A percentile compares a stretch with the other conserved stretches of the same genome.
phyloP scores from a whole-genome alignment of 805 yeast species.

The Zygoascus biomembranicola region DNA sequence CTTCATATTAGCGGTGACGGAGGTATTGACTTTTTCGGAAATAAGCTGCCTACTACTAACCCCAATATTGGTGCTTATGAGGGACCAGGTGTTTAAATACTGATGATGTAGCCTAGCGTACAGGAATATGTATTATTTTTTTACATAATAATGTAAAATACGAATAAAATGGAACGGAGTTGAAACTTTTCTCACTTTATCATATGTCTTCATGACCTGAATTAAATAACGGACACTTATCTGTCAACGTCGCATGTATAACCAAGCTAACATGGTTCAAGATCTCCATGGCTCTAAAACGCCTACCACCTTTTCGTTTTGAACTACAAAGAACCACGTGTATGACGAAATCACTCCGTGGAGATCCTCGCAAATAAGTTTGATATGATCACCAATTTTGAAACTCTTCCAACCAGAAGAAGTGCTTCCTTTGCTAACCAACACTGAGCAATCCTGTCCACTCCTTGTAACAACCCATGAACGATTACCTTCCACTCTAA shows the following conservation, averaged over 20 bases:
- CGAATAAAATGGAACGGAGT: too few species aligned
- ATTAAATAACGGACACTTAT: too few species aligned
- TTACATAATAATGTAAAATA: background rate
- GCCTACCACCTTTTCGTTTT: slow-evolving; percentile 42
- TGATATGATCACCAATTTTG: slow-evolving; percentile 41
- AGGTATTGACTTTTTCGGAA: slow-evolving; percentile 1
- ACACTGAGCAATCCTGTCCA: background rate
- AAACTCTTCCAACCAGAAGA: slow-evolving; percentile 39
- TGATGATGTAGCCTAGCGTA: background rate
- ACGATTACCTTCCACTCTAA: background rate
- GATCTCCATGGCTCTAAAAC: slow-evolving; percentile 62
- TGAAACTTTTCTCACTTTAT: too few species aligned
- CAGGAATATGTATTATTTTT: background rate
- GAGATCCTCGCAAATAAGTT: slow-evolving; percentile 57
- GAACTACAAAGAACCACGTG: slow-evolving; percentile 47
- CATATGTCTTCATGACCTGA: too few species aligned
- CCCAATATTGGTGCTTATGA: slow-evolving; percentile 2
- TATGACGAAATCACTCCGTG: slow-evolving; percentile 60
- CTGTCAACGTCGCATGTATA: too few species aligned
- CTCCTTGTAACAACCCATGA: background rate
- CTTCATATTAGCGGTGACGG: background rate
- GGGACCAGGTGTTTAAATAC: background rate
- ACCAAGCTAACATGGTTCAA: slow-evolving; percentile 21
- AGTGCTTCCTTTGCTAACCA: background rate
- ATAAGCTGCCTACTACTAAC: background rate